Conservation (phyloP, 768 basidiomycete species). For the Xerocomus brunneocitrinus region DNA sequence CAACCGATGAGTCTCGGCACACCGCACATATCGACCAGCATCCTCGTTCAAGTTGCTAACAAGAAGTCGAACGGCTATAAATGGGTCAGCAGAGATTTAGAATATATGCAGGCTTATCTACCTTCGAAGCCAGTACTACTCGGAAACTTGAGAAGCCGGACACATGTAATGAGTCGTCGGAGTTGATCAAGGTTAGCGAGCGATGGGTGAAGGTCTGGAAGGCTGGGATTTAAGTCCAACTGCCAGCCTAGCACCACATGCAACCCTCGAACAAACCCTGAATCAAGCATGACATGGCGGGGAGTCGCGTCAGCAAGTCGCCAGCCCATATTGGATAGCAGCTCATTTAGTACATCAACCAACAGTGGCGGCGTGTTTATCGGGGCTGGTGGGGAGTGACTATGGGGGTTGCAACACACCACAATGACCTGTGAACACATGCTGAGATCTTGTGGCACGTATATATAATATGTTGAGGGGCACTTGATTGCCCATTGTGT, state of each 20-base stretch:
- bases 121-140: too few species aligned
- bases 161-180: background rate
- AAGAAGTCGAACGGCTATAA: too few species aligned
- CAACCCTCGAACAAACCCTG: background rate
- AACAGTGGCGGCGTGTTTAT: background rate
- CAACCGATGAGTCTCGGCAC: too few species aligned
- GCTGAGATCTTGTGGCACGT: background rate
- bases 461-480: background rate
- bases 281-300: background rate
- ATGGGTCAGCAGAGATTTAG: too few species aligned
- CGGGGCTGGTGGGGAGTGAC: conserved; percentile 1
- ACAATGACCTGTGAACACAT: background rate
- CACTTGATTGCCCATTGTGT: background rate
- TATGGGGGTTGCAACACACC: conserved; percentile 8
- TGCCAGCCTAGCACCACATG: background rate
- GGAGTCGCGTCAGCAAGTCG: conserved; percentile 4
- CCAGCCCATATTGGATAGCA: background rate
- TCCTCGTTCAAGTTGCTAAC: too few species aligned
- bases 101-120: too few species aligned
- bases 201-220: conserved; percentile 3
- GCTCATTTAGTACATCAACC: background rate
- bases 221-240: background rate
- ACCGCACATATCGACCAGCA: too few species aligned
- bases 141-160: background rate
- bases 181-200: background rate